Evolutionary conservation across 2,329 filamentous ascomycete genomes (phyloP).

Genomic region (Aspergillus fijiensis): DNA sequence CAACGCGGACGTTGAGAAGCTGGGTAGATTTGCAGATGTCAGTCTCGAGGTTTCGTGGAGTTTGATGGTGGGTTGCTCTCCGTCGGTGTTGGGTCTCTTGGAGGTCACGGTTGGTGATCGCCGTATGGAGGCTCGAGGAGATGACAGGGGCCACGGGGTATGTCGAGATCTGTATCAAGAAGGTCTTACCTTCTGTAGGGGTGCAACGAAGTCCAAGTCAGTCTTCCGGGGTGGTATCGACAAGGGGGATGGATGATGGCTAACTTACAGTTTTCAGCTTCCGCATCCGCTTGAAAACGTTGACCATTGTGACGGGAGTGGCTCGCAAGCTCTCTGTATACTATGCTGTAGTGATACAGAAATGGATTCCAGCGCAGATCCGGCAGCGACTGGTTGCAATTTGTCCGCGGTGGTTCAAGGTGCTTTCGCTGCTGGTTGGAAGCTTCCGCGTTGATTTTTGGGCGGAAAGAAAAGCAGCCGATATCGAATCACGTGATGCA

Average conservation of each 20-base stretch:
- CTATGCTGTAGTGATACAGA: not conserved
- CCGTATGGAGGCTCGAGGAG: not conserved
- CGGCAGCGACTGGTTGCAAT: slow-evolving; percentile 1
- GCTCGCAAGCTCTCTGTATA: slow-evolving; percentile 1
- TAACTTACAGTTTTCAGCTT: slow-evolving; percentile 65
- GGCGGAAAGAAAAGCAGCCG: slow-evolving; percentile 23
- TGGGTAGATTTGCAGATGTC: slow-evolving; percentile 37
- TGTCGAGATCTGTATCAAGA: not conserved
- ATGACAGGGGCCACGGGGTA: not conserved
- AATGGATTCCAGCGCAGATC: not conserved
- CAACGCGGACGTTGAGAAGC: slow-evolving; percentile 73
- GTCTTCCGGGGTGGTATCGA: not conserved
- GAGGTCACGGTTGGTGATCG: not conserved
- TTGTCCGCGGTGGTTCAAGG: slow-evolving; percentile 5
- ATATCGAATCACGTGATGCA: slow-evolving; percentile 21
- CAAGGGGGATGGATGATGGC: not conserved
- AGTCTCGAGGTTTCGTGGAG: not conserved
- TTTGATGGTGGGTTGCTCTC: not conserved
- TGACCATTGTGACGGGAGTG: slow-evolving; percentile 42
- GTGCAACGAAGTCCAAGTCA: slow-evolving; percentile 11
- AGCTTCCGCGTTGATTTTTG: slow-evolving; percentile 22
- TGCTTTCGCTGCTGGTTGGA: slow-evolving; percentile 1
- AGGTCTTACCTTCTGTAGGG: slow-evolving; percentile 30
- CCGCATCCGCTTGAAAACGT: slow-evolving; percentile 65
- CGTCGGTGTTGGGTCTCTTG: not conserved